A percentile compares a stretch with the other conserved stretches of the same genome.
Conservation (phyloP, 805 yeast genomes). For the Blastobotrys attinorum region DNA sequence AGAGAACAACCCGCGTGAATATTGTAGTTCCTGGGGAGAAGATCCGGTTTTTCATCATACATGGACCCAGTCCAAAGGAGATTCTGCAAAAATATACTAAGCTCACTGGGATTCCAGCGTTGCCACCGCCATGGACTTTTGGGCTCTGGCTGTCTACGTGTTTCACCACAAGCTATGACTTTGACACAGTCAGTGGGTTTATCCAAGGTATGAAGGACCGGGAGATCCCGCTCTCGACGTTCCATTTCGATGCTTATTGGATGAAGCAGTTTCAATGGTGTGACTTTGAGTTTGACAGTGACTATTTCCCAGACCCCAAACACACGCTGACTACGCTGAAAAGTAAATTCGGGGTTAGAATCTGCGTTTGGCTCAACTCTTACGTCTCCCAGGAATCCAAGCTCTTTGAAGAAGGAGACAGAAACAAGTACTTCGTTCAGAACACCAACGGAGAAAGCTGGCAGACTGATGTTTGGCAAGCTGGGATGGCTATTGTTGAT, state of each 20-base stretch:
- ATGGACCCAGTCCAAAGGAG: conserved; percentile 31
- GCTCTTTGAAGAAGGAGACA: conserved; percentile 28
- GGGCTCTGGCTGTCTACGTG: conserved; percentile 35
- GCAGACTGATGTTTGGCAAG: conserved; percentile 35
- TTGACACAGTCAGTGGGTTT: conserved; percentile 29
- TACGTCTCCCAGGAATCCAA: conserved; percentile 33
- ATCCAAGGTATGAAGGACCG: conserved; percentile 33
- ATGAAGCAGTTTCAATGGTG: conserved; percentile 36
- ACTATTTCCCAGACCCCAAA: conserved; percentile 28
- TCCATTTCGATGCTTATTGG: conserved; percentile 36
- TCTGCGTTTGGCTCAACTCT: conserved; percentile 34
- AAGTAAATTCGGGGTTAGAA: conserved; percentile 25
- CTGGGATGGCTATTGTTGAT: conserved; percentile 35
- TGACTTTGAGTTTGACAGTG: conserved; percentile 33
- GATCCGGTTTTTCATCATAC: conserved; percentile 25
- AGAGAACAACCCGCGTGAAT: conserved; percentile 32
- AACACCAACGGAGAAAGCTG: conserved; percentile 26
- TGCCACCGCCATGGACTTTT: conserved; percentile 35
- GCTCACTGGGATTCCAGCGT: conserved; percentile 32
- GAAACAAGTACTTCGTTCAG: conserved; percentile 29
- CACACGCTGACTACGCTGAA: conserved; percentile 27
- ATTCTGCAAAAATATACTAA: conserved; percentile 26
- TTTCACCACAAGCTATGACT: conserved; percentile 32
- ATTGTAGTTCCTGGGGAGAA: conserved; percentile 31
- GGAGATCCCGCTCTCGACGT: conserved; percentile 29